Percentiles rank a stretch among this genome's conserved stretches.
Conservation (phyloP, 441 rosid genomes). For the Capsella rubella region DNA sequence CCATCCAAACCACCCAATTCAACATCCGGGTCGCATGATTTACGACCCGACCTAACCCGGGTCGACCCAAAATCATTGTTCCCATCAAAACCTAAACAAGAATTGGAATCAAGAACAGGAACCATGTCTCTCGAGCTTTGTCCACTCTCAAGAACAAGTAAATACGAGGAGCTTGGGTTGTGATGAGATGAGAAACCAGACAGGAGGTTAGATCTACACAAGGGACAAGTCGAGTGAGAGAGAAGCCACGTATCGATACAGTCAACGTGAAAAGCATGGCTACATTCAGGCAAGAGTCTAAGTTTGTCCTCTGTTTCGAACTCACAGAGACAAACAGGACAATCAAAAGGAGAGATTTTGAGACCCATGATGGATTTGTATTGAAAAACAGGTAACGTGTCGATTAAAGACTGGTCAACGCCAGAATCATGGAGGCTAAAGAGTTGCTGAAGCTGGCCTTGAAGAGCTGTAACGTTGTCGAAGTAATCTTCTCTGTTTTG, state of each 20-base stretch:
- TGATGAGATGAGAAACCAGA: constrained; percentile 62
- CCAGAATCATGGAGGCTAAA: constrained; percentile 94
- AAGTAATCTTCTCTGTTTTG: constrained; percentile 61
- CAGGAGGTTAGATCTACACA: constrained; percentile 73
- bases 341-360: constrained; percentile 71
- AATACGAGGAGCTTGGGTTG: constrained; percentile 59
- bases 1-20: constrained; percentile 48
- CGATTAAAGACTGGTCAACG: constrained; percentile 66
- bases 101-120: constrained; percentile 36
- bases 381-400: constrained; percentile 74
- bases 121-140: constrained; percentile 78
- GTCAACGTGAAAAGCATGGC: constrained; percentile 91
- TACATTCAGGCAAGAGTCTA: constrained; percentile 78
- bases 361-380: constrained; percentile 72
- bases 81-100: neutral
- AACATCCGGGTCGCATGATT: constrained; percentile 53
- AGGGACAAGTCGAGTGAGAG: constrained; percentile 88
- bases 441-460: constrained; percentile 92
- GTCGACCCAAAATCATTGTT: constrained; percentile 56
- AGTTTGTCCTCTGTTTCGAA: constrained; percentile 70
- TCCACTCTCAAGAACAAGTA: constrained; percentile 73
- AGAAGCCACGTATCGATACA: constrained; percentile 96
- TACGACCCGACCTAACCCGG: constrained; percentile 46
- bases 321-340: constrained; percentile 72
- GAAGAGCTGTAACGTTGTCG: constrained; percentile 75